Evolutionary conservation across 2,329 filamentous ascomycete genomes (phyloP), one percentile per base, ranked within the genome.

Genomic region (Diaporthe ampelina): DNA sequence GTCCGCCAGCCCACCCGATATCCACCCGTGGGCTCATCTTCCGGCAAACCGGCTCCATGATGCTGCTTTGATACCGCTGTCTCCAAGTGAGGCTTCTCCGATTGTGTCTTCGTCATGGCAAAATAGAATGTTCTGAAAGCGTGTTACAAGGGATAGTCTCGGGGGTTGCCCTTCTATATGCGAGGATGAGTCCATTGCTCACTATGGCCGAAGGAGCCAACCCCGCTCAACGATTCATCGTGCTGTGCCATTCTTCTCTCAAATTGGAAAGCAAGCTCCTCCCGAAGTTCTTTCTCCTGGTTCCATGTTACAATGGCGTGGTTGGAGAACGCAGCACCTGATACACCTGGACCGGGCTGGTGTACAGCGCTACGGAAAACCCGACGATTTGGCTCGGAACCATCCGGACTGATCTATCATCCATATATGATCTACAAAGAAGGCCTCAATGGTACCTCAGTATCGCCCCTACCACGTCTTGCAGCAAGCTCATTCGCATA

Each of bases 1-100:
- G 73, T 74, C 67, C 68, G 52, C 68, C 73, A 74, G 17, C 70
- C 58, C 1, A 74, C 40, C 3, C 29, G 57, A 17, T 74, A 74
- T 54, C 52, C 10, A 35, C 50, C 26, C 35, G 11, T 10, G 1
- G 29, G n/a, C 58, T 59, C 45, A 40, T 35, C 32, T 58, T 26
- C 26, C 24, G 69, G 19, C 19, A n/a, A 26, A 26, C 54, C 29
- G 10, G 10, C 43, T 65, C 40, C 61, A 35, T 48, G 19, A 32
- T 17, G 17, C 26, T 32, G 43, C 26, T 35, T 26, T 29, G 19
- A 3, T 24, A 9, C n/a, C 7, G 26, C 5, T 50, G 40, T 65
- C 61, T 65, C 61, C 11, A 50, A 50, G 7, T 72, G 50, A 29
- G 37, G n/a, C 1, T n/a, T 32, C 17, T 35, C 58, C 8, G 37